phyloP scores from a whole-genome alignment of 306 rosid species.

The Cercis canadensis region DNA sequence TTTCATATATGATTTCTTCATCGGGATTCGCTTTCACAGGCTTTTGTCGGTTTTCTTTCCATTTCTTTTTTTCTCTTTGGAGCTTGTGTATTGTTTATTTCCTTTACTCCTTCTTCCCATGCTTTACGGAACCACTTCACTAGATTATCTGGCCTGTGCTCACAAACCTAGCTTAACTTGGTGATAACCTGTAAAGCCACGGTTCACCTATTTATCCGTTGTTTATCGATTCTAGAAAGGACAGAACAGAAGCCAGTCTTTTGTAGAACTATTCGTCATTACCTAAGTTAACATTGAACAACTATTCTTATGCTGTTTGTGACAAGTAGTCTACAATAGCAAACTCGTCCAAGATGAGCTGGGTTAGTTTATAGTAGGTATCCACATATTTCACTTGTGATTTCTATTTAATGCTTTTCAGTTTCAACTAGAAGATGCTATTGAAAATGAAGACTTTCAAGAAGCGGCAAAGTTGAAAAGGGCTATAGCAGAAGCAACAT shows the following conservation, averaged over 20 bases:
- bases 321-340: background rate
- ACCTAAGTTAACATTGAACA: background rate
- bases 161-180: background rate
- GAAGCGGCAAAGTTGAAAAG: conserved; percentile 85
- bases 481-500: conserved; percentile 75
- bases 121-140: too few relatives aligned
- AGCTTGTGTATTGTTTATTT: too few relatives aligned
- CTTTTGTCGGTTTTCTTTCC: background rate
- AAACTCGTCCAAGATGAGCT: conserved; percentile 12
- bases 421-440: conserved; percentile 98
- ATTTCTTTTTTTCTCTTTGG: background rate
- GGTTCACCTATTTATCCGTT: background rate
- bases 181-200: background rate
- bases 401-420: conserved; percentile 32
- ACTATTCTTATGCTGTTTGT: background rate
- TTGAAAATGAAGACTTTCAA: conserved; percentile 89
- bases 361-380: background rate
- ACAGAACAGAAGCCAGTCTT: background rate
- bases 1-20: too few relatives aligned
- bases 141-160: too few relatives aligned
- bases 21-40: background rate
- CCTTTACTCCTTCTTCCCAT: too few relatives aligned
- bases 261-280: background rate
- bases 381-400: conserved; percentile 7
- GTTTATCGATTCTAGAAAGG: background rate